These are phyloP conservation scores for Alternaria triticina DNA, from an alignment of 2,329 filamentous ascomycete genomes.

Conservation along the genomic window DNA sequence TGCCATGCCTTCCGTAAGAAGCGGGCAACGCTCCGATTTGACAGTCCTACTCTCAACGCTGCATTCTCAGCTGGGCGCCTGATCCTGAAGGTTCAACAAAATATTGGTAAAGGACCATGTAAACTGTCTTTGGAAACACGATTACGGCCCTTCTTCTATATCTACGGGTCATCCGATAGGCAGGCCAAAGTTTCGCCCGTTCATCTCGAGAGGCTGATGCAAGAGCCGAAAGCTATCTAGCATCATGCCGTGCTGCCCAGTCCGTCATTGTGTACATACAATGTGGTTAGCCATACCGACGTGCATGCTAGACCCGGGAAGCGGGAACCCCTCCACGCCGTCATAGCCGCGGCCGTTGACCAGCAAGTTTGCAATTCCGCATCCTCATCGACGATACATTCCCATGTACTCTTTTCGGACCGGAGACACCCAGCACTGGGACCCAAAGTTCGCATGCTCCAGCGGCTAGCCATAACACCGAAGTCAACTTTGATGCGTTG, in stretches of 20 bases:
- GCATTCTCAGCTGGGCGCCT: conserved; percentile 7
- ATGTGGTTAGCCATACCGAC: conserved; percentile 25
- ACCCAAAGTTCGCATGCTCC: background rate
- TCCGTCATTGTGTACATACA: conserved; percentile 25
- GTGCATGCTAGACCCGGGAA: conserved; percentile 25
- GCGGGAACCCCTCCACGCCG: conserved; percentile 31
- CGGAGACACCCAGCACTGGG: conserved; percentile 1
- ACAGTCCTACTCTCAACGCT: background rate
- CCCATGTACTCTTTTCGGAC: conserved; percentile 8
- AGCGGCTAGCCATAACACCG: background rate
- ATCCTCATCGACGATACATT: conserved; percentile 3
- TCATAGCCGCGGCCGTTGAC: conserved; percentile 33
- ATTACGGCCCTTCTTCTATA: background rate
- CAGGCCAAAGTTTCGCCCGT: background rate
- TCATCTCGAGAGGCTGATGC: conserved; percentile 17
- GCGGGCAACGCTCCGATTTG: conserved; percentile 12
- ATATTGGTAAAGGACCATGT: background rate
- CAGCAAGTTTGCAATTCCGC: conserved; percentile 10
- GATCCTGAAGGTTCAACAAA: conserved; percentile 9
- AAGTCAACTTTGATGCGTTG: background rate
- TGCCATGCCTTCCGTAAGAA: conserved; percentile 3
- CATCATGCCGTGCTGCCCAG: conserved; percentile 47
- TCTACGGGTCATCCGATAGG: background rate
- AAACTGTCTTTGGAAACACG: background rate
- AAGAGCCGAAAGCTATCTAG: conserved; percentile 21